Conservation (phyloP, 176 grass and related monocot genomes). For the Hyparrhenia diplandra region DNA sequence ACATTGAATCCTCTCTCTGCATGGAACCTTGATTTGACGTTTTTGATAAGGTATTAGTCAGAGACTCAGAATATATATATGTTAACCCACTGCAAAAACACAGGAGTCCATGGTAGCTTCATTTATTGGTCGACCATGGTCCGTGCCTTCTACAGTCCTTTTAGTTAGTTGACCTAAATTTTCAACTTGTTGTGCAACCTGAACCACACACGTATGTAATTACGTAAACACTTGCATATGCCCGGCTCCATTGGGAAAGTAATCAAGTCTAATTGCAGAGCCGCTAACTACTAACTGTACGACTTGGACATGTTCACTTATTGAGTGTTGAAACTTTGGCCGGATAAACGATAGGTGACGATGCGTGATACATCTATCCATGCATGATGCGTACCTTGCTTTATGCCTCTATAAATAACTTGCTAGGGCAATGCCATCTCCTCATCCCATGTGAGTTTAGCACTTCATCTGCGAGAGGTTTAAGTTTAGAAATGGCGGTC, state of each 20-base stretch:
- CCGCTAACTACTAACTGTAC: background rate
- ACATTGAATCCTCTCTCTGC: background rate
- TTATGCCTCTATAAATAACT: slow-evolving; percentile 23
- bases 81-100: no score
- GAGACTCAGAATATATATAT: no score
- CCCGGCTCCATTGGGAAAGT: slow-evolving; percentile 4
- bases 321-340: background rate
- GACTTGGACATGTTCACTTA: background rate
- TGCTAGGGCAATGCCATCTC: background rate
- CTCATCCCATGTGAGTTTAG: background rate
- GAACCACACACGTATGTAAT: background rate
- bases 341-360: background rate
- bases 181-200: background rate
- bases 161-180: background rate
- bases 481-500: background rate
- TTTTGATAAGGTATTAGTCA: background rate
- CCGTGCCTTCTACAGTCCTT: background rate
- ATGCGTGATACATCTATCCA: no score
- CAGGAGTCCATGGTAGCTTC: background rate
- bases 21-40: slow-evolving; percentile 12
- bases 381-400: background rate
- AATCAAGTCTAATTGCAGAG: slow-evolving; percentile 7
- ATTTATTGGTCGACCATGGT: background rate
- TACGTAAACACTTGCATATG: background rate
- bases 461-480: background rate